Evolutionary conservation across 208 protist genomes (phyloP), one percentile per base, ranked within the genome.

Genomic region (Acanthamoeba royreba): DNA sequence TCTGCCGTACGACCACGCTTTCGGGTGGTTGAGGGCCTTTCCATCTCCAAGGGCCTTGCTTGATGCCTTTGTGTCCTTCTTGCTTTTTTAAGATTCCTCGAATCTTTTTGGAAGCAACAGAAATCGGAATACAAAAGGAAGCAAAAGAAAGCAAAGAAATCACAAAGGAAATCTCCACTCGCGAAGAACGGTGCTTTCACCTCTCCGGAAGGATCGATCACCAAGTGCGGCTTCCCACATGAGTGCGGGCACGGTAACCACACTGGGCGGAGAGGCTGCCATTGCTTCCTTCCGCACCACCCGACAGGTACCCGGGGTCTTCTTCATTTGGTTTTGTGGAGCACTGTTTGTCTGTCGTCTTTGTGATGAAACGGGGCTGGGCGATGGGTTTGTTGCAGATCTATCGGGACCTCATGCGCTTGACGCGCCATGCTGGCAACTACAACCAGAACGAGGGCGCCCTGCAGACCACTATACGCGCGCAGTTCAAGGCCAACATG

Each of bases 401-500:
- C 19, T 88, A 88, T n/a, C 79, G 79, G 5, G 79, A 88, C 28
- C 49, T 88, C 9, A 66, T 88, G 79, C 79, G 79, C 19, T n/a
- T 88, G n/a, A 63, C 79, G 3, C n/a, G 40, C 13, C 79, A 88
- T 61, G 79, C 79, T 25, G 79, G 79, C 25, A 42, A 88, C 31
- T 88, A 88, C 46, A 88, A 88, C 47, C 19, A 38, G 8, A 88
- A 88, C 8, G 79, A 88, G 46, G 46, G 15, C 31, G 33, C 79
- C 25, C 22, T 88, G 79, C 79, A 63, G n/a, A n/a, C 35, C 3
- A 45, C 49, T 52, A 63, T 88, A 5, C 43, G 47, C n/a, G 33
- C 79, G 28, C 79, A 88, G 35, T 88, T 88, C 47, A 53, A 63
- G 49, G 79, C 43, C 43, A 53, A 88, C 79, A 88, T 53, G 49